Conservation (phyloP, 352 stramenopile species). For the Globisporangium uncinulatum region DNA sequence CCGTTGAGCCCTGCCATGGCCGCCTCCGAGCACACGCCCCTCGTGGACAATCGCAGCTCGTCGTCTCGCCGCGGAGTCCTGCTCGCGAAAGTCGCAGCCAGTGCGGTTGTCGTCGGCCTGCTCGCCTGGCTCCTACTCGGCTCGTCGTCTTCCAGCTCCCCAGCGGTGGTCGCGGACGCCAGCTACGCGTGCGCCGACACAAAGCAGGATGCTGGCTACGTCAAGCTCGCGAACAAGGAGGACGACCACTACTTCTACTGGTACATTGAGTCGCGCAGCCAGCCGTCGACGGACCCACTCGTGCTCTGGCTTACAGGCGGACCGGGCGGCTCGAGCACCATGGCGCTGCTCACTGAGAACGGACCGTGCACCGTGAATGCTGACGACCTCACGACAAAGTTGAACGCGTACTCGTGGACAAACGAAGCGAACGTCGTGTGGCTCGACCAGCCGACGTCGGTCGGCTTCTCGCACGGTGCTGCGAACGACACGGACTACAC, state of each 20-base stretch:
- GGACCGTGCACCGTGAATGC: constrained; percentile 25
- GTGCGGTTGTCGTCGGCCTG: no score
- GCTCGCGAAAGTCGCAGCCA: no score
- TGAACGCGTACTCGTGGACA: constrained; percentile 32
- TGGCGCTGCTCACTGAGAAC: constrained; percentile 31
- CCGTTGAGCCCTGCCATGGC: no score
- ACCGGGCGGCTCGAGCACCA: constrained; percentile 22
- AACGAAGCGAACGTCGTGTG: constrained; percentile 32
- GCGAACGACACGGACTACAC: constrained; percentile 19
- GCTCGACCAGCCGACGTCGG: constrained; percentile 31
- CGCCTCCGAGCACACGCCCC: no score
- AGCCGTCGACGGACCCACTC: constrained; percentile 19
- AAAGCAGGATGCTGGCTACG: constrained; percentile 22
- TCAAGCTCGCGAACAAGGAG: constrained; percentile 27
- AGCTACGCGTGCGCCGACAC: constrained; percentile 15
- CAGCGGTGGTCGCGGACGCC: no score
- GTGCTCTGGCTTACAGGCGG: constrained; percentile 2
- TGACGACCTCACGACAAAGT: constrained; percentile 14
- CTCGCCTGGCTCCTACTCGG: no score
- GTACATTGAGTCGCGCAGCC: constrained; percentile 26
- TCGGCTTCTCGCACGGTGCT: constrained; percentile 27
- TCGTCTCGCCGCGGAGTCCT: no score
- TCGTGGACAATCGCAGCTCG: no score
- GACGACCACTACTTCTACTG: constrained; percentile 45
- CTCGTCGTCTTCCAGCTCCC: no score